Evolutionary conservation across 179 eudicot species (phyloP), one percentile per base, ranked within the genome.

Genomic region (Silene coronaria): DNA sequence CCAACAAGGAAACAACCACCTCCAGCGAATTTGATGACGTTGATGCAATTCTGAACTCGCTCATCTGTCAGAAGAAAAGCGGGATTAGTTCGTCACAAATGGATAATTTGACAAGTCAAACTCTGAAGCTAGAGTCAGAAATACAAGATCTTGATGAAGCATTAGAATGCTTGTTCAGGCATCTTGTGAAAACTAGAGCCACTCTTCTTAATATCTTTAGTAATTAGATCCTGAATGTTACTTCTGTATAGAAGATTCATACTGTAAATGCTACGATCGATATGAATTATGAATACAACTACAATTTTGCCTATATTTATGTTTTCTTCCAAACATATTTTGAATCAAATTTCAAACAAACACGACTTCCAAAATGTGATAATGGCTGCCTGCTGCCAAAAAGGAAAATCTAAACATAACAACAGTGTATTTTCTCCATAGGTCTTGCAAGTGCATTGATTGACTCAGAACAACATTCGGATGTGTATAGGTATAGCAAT

Each of bases 121-220:
- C 78, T 74, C 55, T 68, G n/a, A 65, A 78, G 66, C 27, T 85
- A 36, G 88, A 87, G 67, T 75, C 78, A 1, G 78, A 77, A 67
- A 72, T 87, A 24, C 77, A 85, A 72, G 85, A 73, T 36, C 28
- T 83, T 10, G 90, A 85, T 30, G 81, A 82, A 82, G 74, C 16
- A 22, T 53, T 85, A 42, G 87, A 85, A 27, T 60, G 78, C 59
- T 75, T 87, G 78, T 81, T 84, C 68, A 85, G 87, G 83, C 80
- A 79, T 76, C 68, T 85, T 27, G 79, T 87, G 19, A 83, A 80
- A 75, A 74, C 88, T 59, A 80, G 88, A 80, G 84, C 85, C 58
- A 82, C 84, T 72, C 85, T 85, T 61, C 86, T 87, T 38, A 85
- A 87, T 72, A 78, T 82, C 71, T 73, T 80, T 28, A 82, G 80